Evolutionary conservation across 1,284 basidiomycete species (phyloP).

Genomic region (Leccinum subrobustum): DNA sequence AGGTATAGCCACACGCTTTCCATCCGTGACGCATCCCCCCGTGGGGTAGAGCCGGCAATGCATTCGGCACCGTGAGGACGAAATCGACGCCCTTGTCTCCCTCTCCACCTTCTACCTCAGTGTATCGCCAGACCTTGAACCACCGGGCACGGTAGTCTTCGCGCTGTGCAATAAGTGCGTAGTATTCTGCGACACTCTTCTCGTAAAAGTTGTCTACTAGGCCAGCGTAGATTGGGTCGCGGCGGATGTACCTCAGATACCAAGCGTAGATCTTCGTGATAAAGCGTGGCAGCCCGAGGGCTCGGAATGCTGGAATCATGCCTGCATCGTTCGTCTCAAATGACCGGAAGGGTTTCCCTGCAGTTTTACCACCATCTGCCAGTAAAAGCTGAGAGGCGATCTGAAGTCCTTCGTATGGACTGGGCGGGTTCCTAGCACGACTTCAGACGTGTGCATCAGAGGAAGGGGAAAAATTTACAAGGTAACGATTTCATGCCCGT

Average conservation of each 20-base stretch:
- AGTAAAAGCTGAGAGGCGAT: conserved; percentile 35
- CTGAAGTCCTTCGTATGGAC: conserved; percentile 34
- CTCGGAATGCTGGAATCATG: conserved; percentile 33
- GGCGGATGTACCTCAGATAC: conserved; percentile 32
- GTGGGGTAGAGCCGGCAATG: conserved; percentile 54
- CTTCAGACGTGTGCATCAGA: background rate
- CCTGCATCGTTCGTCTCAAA: conserved; percentile 34
- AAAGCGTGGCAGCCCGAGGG: conserved; percentile 30
- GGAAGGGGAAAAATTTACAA: conserved; percentile 19
- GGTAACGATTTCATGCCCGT: conserved; percentile 32
- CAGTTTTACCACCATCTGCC: conserved; percentile 29
- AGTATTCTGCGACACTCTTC: conserved; percentile 45
- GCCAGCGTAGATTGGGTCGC: conserved; percentile 30
- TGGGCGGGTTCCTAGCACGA: conserved; percentile 25
- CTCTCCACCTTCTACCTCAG: conserved; percentile 20
- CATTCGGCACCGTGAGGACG: conserved; percentile 58
- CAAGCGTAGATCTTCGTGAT: conserved; percentile 32
- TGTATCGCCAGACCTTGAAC: conserved; percentile 50
- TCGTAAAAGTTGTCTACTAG: conserved; percentile 39
- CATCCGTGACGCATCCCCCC: conserved; percentile 42
- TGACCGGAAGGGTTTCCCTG: conserved; percentile 15
- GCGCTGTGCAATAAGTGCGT: conserved; percentile 42
- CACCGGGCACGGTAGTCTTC: conserved; percentile 43
- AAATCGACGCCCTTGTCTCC: conserved; percentile 52
- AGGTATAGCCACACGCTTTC: conserved; percentile 42